A percentile compares a stretch with the other conserved stretches of the same genome.
Conservation (phyloP, 2,329 filamentous ascomycete genomes). For the Botryosphaeria dothidea region DNA sequence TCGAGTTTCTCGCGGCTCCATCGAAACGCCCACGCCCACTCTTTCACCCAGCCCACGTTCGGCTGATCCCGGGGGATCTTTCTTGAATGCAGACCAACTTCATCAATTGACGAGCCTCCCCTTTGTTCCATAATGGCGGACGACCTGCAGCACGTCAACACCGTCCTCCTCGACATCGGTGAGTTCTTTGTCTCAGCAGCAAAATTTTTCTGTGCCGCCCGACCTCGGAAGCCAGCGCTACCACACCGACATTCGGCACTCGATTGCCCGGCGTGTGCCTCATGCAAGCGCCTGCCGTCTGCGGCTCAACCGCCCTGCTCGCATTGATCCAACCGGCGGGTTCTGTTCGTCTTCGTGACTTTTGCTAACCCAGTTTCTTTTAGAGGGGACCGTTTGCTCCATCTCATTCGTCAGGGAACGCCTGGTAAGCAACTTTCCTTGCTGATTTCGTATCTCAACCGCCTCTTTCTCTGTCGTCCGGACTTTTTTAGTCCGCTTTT, state of each 20-base stretch:
- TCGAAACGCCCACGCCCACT: constrained; percentile 8
- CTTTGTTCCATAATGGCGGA: constrained; percentile 23
- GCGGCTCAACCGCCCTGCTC: constrained; percentile 15
- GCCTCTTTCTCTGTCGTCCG: constrained; percentile 20
- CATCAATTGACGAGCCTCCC: not conserved
- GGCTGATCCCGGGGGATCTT: constrained; percentile 14
- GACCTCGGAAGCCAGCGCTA: constrained; percentile 6
- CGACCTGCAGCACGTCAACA: constrained; percentile 28
- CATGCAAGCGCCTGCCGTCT: constrained; percentile 9
- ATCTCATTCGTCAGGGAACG: constrained; percentile 84
- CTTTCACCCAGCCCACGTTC: constrained; percentile 12
- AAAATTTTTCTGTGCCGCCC: constrained; percentile 6
- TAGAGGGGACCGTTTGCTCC: constrained; percentile 80
- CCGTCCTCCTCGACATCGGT: constrained; percentile 61
- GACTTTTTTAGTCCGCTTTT: not conserved
- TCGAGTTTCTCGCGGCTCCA: constrained; percentile 8
- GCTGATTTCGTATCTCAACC: constrained; percentile 25
- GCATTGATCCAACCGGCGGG: not conserved
- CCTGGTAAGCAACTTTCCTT: constrained; percentile 61
- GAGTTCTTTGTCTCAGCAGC: constrained; percentile 33
- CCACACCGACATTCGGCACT: constrained; percentile 4
- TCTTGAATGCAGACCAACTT: not conserved
- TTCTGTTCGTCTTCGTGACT: constrained; percentile 21
- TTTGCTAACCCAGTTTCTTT: constrained; percentile 19
- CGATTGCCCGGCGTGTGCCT: not conserved